Conservation (phyloP, 176 grass and related monocot species). For the Phoenix dactylifera region DNA sequence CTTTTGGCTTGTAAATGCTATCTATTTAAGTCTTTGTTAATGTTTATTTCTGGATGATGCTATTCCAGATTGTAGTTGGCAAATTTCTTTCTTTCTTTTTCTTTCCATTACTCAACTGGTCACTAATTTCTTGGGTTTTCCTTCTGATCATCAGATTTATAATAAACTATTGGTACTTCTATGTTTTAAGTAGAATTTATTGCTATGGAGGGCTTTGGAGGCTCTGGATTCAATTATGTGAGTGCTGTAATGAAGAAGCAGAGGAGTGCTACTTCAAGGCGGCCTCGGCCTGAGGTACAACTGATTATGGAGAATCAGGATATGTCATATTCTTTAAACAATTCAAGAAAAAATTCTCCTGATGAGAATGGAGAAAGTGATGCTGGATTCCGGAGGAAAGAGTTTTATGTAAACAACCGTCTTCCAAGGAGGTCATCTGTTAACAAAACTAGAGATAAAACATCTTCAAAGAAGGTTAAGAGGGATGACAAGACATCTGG, state of each 20-base stretch:
- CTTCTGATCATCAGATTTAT: no score
- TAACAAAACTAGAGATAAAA: background rate
- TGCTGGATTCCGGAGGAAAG: slow-evolving; percentile 41
- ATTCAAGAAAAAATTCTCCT: slow-evolving; percentile 15
- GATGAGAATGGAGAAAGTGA: slow-evolving; percentile 2
- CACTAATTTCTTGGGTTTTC: no score
- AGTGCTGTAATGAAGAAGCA: slow-evolving; percentile 44
- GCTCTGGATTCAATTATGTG: slow-evolving; percentile 10
- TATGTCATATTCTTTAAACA: slow-evolving; percentile 23
- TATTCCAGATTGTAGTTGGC: no score
- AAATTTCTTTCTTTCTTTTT: no score
- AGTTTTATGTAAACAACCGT: slow-evolving; percentile 45
- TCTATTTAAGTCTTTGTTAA: no score
- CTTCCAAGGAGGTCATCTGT: slow-evolving; percentile 22
- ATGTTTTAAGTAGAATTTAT: no score
- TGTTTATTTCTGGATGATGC: no score
- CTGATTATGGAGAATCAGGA: slow-evolving; percentile 35
- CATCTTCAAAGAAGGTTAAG: slow-evolving; percentile 29
- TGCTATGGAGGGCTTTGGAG: slow-evolving; percentile 33
- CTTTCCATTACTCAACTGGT: no score
- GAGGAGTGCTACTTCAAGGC: slow-evolving; percentile 42
- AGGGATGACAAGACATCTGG: slow-evolving; percentile 28
- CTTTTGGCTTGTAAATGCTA: no score
- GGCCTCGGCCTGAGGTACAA: slow-evolving; percentile 39
- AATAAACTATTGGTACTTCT: no score